phyloP scores from a whole-genome alignment of 1,284 basidiomycete species.

The Lentinula novae-zelandiae region DNA sequence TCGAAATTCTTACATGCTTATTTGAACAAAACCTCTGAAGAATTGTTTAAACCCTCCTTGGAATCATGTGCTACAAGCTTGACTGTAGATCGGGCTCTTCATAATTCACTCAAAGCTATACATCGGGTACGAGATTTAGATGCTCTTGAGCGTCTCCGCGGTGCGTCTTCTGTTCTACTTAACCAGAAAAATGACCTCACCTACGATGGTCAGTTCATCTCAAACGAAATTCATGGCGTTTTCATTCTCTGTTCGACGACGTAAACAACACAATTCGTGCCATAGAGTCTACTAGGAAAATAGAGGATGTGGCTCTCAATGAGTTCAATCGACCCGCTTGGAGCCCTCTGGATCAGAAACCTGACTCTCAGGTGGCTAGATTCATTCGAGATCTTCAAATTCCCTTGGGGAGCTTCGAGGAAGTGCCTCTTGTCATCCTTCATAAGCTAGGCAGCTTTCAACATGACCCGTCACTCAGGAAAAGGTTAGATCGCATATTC shows the following conservation, averaged over 20 bases:
- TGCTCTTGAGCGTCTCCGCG: too few species aligned
- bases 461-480: constrained; percentile 24
- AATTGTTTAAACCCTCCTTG: too few species aligned
- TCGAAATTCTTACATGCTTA: too few species aligned
- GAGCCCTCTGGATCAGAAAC: background rate
- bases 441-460: constrained; percentile 34
- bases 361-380: background rate
- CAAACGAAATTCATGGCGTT: background rate
- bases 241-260: background rate
- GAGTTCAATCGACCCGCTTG: background rate
- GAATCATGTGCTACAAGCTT: too few species aligned
- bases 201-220: background rate
- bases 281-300: background rate
- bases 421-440: constrained; percentile 19
- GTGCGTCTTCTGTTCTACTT: too few species aligned
- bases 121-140: too few species aligned
- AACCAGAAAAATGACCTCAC: background rate
- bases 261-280: background rate
- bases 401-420: background rate
- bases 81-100: too few species aligned
- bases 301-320: background rate
- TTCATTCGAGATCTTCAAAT: background rate
- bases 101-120: too few species aligned
- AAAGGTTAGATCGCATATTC: constrained; percentile 34
- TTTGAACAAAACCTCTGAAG: too few species aligned